Base-by-base conservation (phyloP, 306 rosid genomes). In the Elaeagnus macrophylla region DNA sequence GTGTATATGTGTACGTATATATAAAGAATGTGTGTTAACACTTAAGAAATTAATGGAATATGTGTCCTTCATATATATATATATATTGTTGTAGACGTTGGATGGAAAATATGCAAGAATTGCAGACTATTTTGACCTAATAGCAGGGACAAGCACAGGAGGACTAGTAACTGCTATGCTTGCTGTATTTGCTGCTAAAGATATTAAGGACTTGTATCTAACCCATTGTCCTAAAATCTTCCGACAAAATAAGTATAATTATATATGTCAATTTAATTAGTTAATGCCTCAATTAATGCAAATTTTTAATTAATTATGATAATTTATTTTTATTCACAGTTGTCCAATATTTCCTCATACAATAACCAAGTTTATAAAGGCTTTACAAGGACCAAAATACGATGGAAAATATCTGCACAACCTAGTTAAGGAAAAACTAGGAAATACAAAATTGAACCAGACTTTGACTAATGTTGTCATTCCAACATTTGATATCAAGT, bases 331-430 rank as follows among this genome's bases (percentile, higher is more conserved):
- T 7, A 0, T 12, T 40, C 13, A 0, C 75, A 74, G 84, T 9
- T 52, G 20, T 13, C 53, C 51, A 10, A 1, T 74, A 19, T 19
- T 74, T 55, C 62, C 67, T 10, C 0, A 11, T 1, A 5, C 16
- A n/a, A n/a, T n/a, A 25, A 35, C 19, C 0, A 73, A 61, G 59
- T 17, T 71, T 6, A 7, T 73, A 46, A 73, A 54, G 53, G 61
- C 77, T n/a, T 57, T 80, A 37, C 1, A 39, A 39, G 97, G 97
- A 50, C 95, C 95, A 7, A 88, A 80, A 61, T 88, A 88, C 42
- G 70, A 80, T 16, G 97, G 95, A 6, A 69, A 72, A 38, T 82
- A 88, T 61, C 83, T 88, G 1, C 94, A n/a, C n/a, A n/a, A n/a
- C n/a, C n/a, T n/a, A n/a, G n/a, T n/a, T n/a, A n/a, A n/a, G n/a